Evolutionary conservation across 164 flowering plant species (phyloP), one percentile per base, ranked within the genome.

Genomic region (Aristolochia contorta): DNA sequence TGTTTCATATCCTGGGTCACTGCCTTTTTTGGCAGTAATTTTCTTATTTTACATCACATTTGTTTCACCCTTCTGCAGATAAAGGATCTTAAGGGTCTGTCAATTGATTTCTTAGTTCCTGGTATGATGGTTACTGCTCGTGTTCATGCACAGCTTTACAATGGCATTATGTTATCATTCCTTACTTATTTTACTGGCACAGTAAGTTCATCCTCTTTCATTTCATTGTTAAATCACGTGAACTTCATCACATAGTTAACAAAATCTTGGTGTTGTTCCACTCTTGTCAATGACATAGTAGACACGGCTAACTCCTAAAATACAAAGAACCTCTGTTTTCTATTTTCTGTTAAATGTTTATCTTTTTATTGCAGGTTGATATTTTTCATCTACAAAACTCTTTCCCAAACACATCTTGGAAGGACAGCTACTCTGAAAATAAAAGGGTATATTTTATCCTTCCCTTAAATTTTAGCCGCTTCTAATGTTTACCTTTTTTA

Each of bases 111-210:
- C 68, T 86, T 94, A 19, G 71, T 87, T 69, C 99, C 99, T 55
- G 99, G 99, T 63, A 91, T 89, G 99, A 74, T 91, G 99, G 91
- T 94, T 73, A 84, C 75, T 74, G 93, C 91, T 30, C 82, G 81
- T 66, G 91, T 89, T 27, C 76, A 72, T 58, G 75, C 96, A 58
- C 77, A 78, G 37, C 88, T 94, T 67, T 88, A 86, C 54, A 94
- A 94, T 81, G 99, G 99, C 61, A 67, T 91, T 53, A 69, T 94
- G 88, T 63, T 94, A 52, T 82, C 96, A 41, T 94, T 94, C 60
- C 88, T 94, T 19, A 91, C 91, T 45, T 89, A 86, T 68, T 94
- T 94, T 30, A 86, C 93, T 37, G 99, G 99, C 78, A 91, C 99
- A 63, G 99, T 94, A 78, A 77, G 97, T 73, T 37, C 43, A 37